Base-by-base conservation (phyloP, 345 rosid genomes). In the Syzygium aromaticum region DNA sequence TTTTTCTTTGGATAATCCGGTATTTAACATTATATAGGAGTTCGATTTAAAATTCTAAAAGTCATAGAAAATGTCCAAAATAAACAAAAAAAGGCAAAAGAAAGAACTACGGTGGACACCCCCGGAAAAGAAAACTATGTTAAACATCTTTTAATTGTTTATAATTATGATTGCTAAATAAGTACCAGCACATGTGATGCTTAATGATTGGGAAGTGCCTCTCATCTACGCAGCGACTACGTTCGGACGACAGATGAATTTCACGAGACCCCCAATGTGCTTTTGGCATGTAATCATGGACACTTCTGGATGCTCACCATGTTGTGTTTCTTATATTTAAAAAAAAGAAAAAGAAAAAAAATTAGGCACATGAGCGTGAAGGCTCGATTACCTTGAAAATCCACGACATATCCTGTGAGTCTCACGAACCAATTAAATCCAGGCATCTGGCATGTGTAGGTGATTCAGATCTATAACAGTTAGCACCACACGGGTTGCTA, bases 351-450 rank as follows among this genome's bases (percentile, higher is more conserved):
- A 14, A 15, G 28, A 64, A 2, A 30, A 30, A 64, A 64, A 7
- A 12, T 0, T 28, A 27, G 27, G 16, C 0, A 27, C 12, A 5
- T 0, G 16, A 5, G 30, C 19, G 1, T 3, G 4, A 63, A n/a
- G 19, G 8, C 46, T 67, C 46, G 46, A 67, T 33, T 67, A 33
- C 40, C 7, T 0, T 0, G 0, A 33, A 33, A 1, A 3, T 2
- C 5, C 5, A 33, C 9, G 23, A 17, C 17, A 33, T 33, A 16
- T 17, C 16, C 0, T 0, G 5, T 11, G 9, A 67, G 25, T 67
- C 13, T 5, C 3, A 4, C 19, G 1, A 38, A 67, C 5, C 11
- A 8, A 2, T 53, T 53, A 17, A 21, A 53, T 54, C 19, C 22
- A 43, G 46, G 46, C 46, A 43, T 43, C 7, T 6, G 22, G 3